Percentiles rank a stretch among this genome's conserved stretches.
Evolutionary conservation across 352 stramenopile genomes (phyloP).

Genomic region (Globisporangium nodosum): DNA sequence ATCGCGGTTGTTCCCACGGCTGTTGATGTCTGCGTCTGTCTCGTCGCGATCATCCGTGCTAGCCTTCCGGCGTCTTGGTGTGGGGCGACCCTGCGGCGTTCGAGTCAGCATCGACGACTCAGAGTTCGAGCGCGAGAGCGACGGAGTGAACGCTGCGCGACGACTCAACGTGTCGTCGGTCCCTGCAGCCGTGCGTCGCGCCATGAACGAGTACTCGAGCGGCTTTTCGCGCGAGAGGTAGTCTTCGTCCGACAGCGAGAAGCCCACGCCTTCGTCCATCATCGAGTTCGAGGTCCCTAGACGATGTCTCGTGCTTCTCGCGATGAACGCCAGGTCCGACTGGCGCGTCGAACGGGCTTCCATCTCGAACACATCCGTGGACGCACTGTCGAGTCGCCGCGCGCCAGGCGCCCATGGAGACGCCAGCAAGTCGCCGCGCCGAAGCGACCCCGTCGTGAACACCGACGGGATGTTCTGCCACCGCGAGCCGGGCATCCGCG

Average conservation of each 20-base stretch:
- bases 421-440: conserved; percentile 36
- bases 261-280: conserved; percentile 30
- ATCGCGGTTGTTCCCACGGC: too few species aligned
- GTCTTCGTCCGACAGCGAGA: conserved; percentile 64
- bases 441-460: conserved; percentile 12
- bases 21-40: background rate
- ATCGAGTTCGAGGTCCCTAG: conserved; percentile 17
- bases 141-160: conserved; percentile 4
- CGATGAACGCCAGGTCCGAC: conserved; percentile 13
- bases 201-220: conserved; percentile 20
- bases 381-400: conserved; percentile 2
- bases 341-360: conserved; percentile 25
- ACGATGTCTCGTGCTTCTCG: conserved; percentile 32
- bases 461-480: conserved; percentile 31
- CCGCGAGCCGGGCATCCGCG: conserved; percentile 16
- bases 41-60: conserved; percentile 6
- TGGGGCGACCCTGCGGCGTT: conserved; percentile 1
- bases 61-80: conserved; percentile 6
- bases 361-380: conserved; percentile 17
- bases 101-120: conserved; percentile 15
- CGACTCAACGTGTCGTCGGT: conserved; percentile 6
- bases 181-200: background rate
- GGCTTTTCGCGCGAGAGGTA: conserved; percentile 56
- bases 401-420: conserved; percentile 30
- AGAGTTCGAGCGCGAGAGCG: conserved; percentile 14